phyloP scores from a whole-genome alignment of 169 alveolate species.

The Neospora caninum region DNA sequence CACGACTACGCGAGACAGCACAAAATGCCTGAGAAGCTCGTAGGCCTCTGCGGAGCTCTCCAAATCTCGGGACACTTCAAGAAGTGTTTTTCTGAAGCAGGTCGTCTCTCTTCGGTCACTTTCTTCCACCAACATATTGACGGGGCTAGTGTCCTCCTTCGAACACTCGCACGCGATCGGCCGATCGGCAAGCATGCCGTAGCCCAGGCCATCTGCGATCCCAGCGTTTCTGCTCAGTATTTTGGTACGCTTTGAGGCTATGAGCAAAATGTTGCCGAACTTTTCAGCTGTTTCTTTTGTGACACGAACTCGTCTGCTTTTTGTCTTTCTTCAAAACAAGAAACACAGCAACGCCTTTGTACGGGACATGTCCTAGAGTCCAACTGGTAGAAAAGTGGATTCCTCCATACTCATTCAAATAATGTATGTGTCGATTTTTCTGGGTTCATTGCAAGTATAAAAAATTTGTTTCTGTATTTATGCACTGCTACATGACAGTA shows the following conservation, averaged over 20 bases:
- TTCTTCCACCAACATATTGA: neutral
- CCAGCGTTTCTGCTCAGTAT: neutral
- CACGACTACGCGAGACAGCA: neutral
- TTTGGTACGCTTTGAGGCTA: neutral
- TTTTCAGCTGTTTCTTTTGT: no score
- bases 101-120: neutral
- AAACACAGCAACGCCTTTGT: no score
- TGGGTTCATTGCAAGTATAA: no score
- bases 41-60: neutral
- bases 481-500: no score
- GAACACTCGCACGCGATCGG: neutral
- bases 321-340: no score
- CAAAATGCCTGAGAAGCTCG: neutral
- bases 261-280: no score
- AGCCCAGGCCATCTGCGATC: slow-evolving; percentile 12
- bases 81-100: neutral
- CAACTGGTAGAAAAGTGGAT: no score
- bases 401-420: no score
- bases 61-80: neutral
- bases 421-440: no score
- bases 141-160: neutral
- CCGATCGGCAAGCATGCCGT: neutral
- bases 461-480: no score
- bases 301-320: no score
- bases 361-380: no score